Base-by-base conservation (phyloP, 345 rosid genomes). In the Eucalyptus cloeziana region DNA sequence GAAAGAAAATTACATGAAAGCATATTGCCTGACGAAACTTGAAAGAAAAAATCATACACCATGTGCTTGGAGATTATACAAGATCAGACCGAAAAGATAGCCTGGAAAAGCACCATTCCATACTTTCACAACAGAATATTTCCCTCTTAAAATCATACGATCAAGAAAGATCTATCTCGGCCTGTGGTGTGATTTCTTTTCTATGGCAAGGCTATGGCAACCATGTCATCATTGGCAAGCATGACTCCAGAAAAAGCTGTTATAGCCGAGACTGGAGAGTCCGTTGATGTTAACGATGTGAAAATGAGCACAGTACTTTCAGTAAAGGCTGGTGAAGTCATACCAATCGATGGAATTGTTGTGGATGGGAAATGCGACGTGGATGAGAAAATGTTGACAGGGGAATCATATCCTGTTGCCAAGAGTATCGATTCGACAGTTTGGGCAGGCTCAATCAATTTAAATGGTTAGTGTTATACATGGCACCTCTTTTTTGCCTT, bases 371-470 rank as follows among this genome's bases (percentile, higher is more conserved):
- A 90, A 87, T 96, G 96, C 88, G 98, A 97, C 87, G 98, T 95
- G 50, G 98, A 97, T 86, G 99, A 97, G 92, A 97, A 94, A 89
- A 92, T 96, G 8, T 90, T 96, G 87, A 97, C 98, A 0, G 99
- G 98, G 30, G 99, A 96, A 88, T 93, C 99, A 12, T 94, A 92
- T 89, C 98, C 98, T 0, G 98, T 94, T 87, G 88, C 96, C 87
- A 97, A 97, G 91, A 92, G 91, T 37, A 92, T 89, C 40, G 97
- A 94, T 89, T 95, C 96, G 0, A 88, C 91, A 13, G 98, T 97
- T 31, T 97, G 95, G 97, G 98, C 99, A 33, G 99, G 99, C 91
- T 95, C 98, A 86, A 96, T 97, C 86, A 97, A 97, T 91, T 89
- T 95, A 49, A 95, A 96, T 89, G 99, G 99, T 88, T 27, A 60